Base-by-base conservation (phyloP, 2,329 filamentous ascomycete genomes). In the Thielaviopsis ethacetica region DNA sequence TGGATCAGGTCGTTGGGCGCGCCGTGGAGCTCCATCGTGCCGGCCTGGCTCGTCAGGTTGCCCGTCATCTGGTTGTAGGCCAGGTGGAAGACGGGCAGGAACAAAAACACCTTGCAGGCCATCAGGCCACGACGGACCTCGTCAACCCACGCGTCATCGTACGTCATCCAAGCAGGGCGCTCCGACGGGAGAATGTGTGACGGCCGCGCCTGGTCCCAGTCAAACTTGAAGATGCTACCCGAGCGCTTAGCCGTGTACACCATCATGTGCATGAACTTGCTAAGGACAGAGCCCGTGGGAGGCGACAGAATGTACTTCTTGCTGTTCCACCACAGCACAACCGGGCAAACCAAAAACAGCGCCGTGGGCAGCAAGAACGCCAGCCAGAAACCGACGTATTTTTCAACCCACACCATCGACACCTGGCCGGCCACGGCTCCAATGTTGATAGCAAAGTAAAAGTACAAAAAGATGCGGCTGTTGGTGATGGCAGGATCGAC, bases 141-240 rank as follows among this genome's bases (percentile, higher is more conserved):
- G 67, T 89, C 86, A 38, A 91, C 86, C 86, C 86, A 91, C 57
- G 81, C 80, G 64, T 91, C 88, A 62, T 91, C 86, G 64, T 89
- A 90, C 0, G 83, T 86, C 84, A 91, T 90, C 85, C 85, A 91
- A 0, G 59, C 49, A 0, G 86, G 86, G 58, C 82, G 82, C 63
- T 75, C 68, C 1, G 68, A 69, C 44, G 76, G 71, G 10, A 77
- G 71, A 5, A 88, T 74, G 41, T 75, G 72, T 67, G 81, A 85
- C 2, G 86, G 86, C 71, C 86, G 87, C 61, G 82, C 81, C 3
- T 73, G 67, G 26, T 88, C 81, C 82, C 85, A 89, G 71, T 86
- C 70, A 51, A 82, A 70, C 1, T 80, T 82, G 68, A 85, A 84
- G 60, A 79, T 62, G 3, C 77, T 80, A 75, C 80, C 82, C 55